These are phyloP conservation scores for Solanum etuberosum DNA, from an alignment of 257 asterid species.

Conservation along the genomic window DNA sequence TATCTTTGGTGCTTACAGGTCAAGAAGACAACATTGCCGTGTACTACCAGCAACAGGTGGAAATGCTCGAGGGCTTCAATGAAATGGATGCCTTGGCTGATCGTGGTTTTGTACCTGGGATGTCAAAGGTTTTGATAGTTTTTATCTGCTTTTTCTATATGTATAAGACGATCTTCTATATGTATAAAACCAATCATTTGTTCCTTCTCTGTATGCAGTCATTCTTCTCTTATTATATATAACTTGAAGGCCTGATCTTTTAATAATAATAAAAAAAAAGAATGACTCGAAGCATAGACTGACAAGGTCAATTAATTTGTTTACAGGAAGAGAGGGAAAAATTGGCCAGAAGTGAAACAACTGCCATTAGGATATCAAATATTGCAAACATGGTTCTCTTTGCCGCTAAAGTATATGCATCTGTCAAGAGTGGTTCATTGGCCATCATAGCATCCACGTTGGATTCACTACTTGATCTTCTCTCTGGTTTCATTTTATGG, in stretches of 20 bases:
- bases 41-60: slow-evolving; percentile 43
- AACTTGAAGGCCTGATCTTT: neutral
- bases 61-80: slow-evolving; percentile 39
- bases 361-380: slow-evolving; percentile 42
- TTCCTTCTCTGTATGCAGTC: neutral
- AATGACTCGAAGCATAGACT: neutral
- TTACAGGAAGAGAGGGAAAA: slow-evolving; percentile 41
- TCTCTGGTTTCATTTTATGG: slow-evolving; percentile 48
- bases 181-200: neutral
- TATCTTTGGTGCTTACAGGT: slow-evolving; percentile 16
- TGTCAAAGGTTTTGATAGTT: slow-evolving; percentile 33
- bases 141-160: neutral
- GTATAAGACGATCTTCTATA: neutral
- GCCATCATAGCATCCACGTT: slow-evolving; percentile 47
- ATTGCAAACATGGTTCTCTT: slow-evolving; percentile 44
- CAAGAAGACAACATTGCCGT: slow-evolving; percentile 37
- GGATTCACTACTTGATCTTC: slow-evolving; percentile 46
- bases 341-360: slow-evolving; percentile 38
- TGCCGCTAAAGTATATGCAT: slow-evolving; percentile 47
- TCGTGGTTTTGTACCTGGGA: slow-evolving; percentile 38
- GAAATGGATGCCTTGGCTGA: slow-evolving; percentile 42
- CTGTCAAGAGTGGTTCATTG: slow-evolving; percentile 37
- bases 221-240: neutral
- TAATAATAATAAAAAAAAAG: neutral
- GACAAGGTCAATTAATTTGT: neutral